phyloP scores from a whole-genome alignment of 2,329 filamentous ascomycete genomes.

The Aureobasidium lini region DNA sequence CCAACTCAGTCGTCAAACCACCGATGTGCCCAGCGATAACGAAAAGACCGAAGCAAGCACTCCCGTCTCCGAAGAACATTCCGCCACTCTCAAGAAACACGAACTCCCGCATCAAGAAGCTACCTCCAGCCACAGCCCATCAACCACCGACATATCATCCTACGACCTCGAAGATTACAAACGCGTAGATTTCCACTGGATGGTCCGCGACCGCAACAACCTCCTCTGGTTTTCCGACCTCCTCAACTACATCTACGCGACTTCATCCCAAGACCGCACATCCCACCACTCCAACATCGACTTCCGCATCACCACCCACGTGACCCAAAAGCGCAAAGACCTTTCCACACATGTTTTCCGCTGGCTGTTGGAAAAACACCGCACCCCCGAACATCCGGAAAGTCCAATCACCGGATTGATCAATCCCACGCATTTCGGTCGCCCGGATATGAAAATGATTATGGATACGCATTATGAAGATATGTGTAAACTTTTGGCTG shows the following conservation, averaged over 20 bases:
- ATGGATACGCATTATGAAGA: conserved; percentile 49
- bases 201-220: conserved; percentile 50
- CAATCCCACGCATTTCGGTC: conserved; percentile 47
- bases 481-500: conserved; percentile 34
- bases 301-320: conserved; percentile 49
- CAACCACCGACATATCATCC: background rate
- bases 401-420: conserved; percentile 48
- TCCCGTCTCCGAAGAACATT: background rate
- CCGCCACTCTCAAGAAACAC: background rate
- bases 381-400: conserved; percentile 44
- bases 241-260: conserved; percentile 42
- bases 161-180: conserved; percentile 19
- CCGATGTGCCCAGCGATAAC: background rate
- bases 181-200: conserved; percentile 54
- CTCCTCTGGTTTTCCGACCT: conserved; percentile 52
- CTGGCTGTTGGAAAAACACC: conserved; percentile 50
- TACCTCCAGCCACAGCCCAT: background rate
- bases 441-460: conserved; percentile 48
- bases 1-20: background rate
- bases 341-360: conserved; percentile 50
- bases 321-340: conserved; percentile 48
- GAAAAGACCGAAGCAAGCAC: background rate
- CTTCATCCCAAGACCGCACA: conserved; percentile 27
- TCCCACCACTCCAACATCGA: conserved; percentile 34
- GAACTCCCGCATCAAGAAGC: background rate